Evolutionary conservation across 345 rosid species (phyloP), one percentile per base, ranked within the genome.

Genomic region (Eucalyptus rudis): DNA sequence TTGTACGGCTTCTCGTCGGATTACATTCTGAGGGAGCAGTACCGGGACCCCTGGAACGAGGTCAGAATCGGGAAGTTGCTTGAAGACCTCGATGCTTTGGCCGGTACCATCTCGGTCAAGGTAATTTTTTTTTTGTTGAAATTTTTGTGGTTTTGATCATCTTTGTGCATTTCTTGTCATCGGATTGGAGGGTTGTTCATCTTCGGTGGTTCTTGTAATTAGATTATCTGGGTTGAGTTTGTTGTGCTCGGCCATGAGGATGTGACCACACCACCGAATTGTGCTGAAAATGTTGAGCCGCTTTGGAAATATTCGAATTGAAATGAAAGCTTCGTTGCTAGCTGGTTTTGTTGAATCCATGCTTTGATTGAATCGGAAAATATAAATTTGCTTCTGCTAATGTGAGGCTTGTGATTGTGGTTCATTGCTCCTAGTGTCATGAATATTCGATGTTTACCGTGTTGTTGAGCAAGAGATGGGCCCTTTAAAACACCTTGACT

Each of bases 31-130:
- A 91, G 99, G 33, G 98, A 97, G 92, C 98, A 96, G 92, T 97
- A 97, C 86, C 91, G 97, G 86, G 98, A 97, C 93, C 97, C 98
- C 31, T 96, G 99, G 97, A 96, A 96, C 91, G 99, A 97, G 92
- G 97, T 97, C 89, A 91, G 99, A 49, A 93, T 97, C 71, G 98
- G 98, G 86, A 97, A 94, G 79, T 90, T 97, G 95, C 97, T 96
- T 24, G 98, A 97, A 91, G 99, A 97, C 89, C 98, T 96, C 89
- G 99, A 97, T 93, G 98, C 98, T 91, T 94, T 96, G 81, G 98
- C 98, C 58, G 98, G 98, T 87, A 94, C 98, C 89, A 97, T 97
- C 91, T 96, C 99, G 31, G 97, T 97, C 90, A 95, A 95, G 99
- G 99, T 96, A 31, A 62, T 16, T n/a, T 45, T 49, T 43, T 43